These are phyloP conservation scores for Musa beccarii DNA, from an alignment of 176 grass and related monocot genomes.

Conservation along the genomic window DNA sequence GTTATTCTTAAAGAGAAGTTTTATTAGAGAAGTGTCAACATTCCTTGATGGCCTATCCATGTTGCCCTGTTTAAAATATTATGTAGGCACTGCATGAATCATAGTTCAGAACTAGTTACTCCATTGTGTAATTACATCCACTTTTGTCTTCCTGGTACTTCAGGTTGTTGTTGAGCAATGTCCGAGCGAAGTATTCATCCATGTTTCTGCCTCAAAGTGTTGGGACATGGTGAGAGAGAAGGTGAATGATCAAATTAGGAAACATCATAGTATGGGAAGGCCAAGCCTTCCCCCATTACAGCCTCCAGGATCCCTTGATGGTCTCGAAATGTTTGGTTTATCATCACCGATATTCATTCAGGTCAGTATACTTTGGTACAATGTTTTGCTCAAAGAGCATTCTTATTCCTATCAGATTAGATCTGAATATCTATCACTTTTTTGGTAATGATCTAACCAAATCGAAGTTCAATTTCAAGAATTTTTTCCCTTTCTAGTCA, in stretches of 20 bases:
- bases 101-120: not conserved
- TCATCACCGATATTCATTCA: conserved; percentile 49
- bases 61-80: not conserved
- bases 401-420: not conserved
- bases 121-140: conserved; percentile 7
- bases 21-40: not conserved
- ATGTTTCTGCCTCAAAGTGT: conserved; percentile 53
- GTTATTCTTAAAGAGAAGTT: not conserved
- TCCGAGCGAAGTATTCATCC: conserved; percentile 63
- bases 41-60: not conserved
- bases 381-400: not conserved
- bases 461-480: too few relatives aligned
- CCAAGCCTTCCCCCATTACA: conserved; percentile 50
- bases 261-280: conserved; percentile 53
- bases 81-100: not conserved
- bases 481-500: too few relatives aligned
- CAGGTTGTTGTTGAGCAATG: conserved; percentile 80
- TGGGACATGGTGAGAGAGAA: conserved; percentile 94
- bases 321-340: conserved; percentile 85
- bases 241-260: conserved; percentile 81
- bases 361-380: conserved; percentile 26
- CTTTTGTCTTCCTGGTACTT: conserved; percentile 11
- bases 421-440: too few relatives aligned
- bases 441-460: too few relatives aligned
- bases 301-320: conserved; percentile 83